phyloP scores from a whole-genome alignment of 306 rosid species.

The Senna tora region DNA sequence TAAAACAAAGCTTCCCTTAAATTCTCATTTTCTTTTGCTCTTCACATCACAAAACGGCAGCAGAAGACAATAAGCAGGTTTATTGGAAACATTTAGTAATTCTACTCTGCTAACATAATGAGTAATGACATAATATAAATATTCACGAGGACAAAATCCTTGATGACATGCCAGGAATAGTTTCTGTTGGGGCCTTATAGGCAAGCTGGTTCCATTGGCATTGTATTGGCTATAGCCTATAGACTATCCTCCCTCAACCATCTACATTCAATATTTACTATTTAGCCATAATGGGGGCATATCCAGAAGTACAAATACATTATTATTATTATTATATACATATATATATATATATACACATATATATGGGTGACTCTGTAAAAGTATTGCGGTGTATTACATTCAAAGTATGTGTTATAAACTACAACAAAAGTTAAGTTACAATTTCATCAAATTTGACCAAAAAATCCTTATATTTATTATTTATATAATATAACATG shows the following conservation, averaged over 20 bases:
- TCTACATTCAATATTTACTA: no score
- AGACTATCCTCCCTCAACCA: no score
- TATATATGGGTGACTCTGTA: no score
- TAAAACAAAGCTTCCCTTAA: slow-evolving; percentile 20
- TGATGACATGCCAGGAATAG: not conserved
- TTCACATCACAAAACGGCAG: not conserved
- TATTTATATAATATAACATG: no score
- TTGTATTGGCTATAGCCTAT: not conserved
- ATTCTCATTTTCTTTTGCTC: not conserved
- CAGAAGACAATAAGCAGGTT: slow-evolving; percentile 11
- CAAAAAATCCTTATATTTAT: no score
- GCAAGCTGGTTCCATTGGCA: not conserved
- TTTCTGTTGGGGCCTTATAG: not conserved
- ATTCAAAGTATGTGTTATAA: not conserved
- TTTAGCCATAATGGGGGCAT: not conserved
- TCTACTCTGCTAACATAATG: not conserved
- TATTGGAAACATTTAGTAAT: slow-evolving; percentile 1
- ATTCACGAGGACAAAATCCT: not conserved
- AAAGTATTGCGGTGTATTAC: not conserved
- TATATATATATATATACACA: no score
- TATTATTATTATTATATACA: no score
- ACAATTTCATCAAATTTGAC: no score
- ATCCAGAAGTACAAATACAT: not conserved
- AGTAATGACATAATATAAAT: not conserved
- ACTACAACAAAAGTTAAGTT: no score